These are phyloP conservation scores for Diaporthe australafricana DNA, from an alignment of 2,329 filamentous ascomycete genomes.

Conservation along the genomic window DNA sequence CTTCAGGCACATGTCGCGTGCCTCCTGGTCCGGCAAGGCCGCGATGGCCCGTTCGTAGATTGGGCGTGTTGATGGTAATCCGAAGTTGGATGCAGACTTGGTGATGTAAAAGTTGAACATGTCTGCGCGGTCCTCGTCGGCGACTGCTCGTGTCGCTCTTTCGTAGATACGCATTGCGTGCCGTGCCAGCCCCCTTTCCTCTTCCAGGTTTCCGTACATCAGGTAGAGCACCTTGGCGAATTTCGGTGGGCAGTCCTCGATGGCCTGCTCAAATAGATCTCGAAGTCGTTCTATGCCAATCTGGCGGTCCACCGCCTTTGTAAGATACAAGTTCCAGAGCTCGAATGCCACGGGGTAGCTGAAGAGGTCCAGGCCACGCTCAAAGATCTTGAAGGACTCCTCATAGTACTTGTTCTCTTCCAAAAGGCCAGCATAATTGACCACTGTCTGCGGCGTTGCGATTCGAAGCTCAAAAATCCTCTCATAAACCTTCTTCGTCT, in stretches of 20 bases:
- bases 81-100: constrained; percentile 98
- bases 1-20: constrained; percentile 97
- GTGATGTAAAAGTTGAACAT: constrained; percentile 99
- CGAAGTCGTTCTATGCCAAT: constrained; percentile 94
- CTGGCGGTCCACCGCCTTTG: constrained; percentile 95
- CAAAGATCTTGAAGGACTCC: constrained; percentile 97
- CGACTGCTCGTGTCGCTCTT: constrained; percentile 91
- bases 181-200: constrained; percentile 91
- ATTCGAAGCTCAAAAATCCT: constrained; percentile 98
- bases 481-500: constrained; percentile 95
- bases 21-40: constrained; percentile 91
- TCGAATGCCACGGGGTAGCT: constrained; percentile 98
- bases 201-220: constrained; percentile 98
- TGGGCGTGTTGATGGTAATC: constrained; percentile 89
- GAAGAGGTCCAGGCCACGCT: constrained; percentile 96
- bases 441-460: constrained; percentile 96
- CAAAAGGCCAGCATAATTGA: constrained; percentile 96
- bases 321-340: constrained; percentile 97
- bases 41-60: constrained; percentile 98
- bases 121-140: constrained; percentile 92
- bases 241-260: constrained; percentile 93
- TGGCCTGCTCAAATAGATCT: constrained; percentile 96
- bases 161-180: constrained; percentile 99
- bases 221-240: constrained; percentile 97
- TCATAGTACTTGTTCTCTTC: constrained; percentile 97